A percentile compares a stretch with the other conserved stretches of the same genome.
These are phyloP conservation scores for Rosa rugosa DNA, from an alignment of 306 rosid genomes.

Conservation along the genomic window DNA sequence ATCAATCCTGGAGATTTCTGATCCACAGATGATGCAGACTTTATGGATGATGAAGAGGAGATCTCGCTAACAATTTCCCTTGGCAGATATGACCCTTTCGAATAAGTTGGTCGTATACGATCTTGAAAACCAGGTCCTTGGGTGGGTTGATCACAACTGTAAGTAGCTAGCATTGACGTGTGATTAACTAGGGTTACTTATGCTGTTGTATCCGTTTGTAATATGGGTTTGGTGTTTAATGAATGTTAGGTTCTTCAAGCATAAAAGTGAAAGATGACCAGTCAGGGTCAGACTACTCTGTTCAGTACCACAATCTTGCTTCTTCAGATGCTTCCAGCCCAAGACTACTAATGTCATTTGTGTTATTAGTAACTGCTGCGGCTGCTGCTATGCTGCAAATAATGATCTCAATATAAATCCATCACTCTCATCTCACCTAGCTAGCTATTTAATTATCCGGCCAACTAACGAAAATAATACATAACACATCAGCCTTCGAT, in stretches of 20 bases:
- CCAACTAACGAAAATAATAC: neutral
- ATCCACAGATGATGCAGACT: too few relatives aligned
- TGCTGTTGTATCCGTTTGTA: neutral
- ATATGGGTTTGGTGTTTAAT: conserved; percentile 6
- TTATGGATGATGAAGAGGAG: too few relatives aligned
- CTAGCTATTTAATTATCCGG: neutral
- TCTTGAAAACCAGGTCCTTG: conserved; percentile 63
- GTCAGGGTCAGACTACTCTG: conserved; percentile 54
- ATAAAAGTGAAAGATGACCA: conserved; percentile 70
- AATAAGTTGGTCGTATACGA: conserved; percentile 71
- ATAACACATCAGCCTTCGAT: neutral
- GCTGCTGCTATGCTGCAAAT: conserved; percentile 37
- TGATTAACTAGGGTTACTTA: neutral
- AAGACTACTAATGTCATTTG: conserved; percentile 45
- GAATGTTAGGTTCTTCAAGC: conserved; percentile 49
- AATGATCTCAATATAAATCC: neutral
- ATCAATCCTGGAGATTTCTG: too few relatives aligned
- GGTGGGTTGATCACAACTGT: conserved; percentile 81
- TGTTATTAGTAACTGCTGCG: conserved; percentile 34
- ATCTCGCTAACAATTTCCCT: too few relatives aligned
- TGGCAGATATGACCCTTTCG: conserved; percentile 76
- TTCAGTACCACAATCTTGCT: conserved; percentile 68
- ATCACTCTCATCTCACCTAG: neutral
- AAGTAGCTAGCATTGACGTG: conserved; percentile 34
- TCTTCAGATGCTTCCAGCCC: conserved; percentile 42